phyloP scores from a whole-genome alignment of 2,329 filamentous ascomycete species.

The Nemania sp. region DNA sequence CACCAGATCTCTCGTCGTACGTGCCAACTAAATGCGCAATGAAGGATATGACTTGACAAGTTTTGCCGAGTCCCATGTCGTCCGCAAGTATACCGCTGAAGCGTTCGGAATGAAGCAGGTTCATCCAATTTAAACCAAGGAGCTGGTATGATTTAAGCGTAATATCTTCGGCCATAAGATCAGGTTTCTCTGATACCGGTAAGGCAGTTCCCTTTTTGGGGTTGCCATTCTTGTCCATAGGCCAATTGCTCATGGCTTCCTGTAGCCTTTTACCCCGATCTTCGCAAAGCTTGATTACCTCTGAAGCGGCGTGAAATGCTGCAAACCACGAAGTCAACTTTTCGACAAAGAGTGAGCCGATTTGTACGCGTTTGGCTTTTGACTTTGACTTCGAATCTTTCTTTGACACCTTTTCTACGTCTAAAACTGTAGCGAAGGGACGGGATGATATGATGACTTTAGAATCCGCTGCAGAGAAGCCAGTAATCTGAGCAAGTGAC shows the following conservation, averaged over 20 bases:
- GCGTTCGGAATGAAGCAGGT: constrained; percentile 80
- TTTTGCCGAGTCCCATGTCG: constrained; percentile 98
- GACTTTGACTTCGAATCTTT: constrained; percentile 51
- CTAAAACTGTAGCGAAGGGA: constrained; percentile 60
- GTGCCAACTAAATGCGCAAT: constrained; percentile 84
- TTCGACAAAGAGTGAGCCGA: constrained; percentile 52
- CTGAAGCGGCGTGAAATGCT: constrained; percentile 59
- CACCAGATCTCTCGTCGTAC: constrained; percentile 53
- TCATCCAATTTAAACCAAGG: constrained; percentile 94
- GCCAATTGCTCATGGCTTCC: constrained; percentile 47
- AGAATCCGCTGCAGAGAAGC: constrained; percentile 76
- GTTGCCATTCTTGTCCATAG: constrained; percentile 53
- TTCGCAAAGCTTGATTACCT: constrained; percentile 57
- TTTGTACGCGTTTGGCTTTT: constrained; percentile 44
- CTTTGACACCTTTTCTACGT: constrained; percentile 72
- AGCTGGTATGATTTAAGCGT: constrained; percentile 93
- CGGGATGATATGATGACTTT: constrained; percentile 58
- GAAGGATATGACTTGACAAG: constrained; percentile 94
- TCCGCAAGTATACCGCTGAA: constrained; percentile 94
- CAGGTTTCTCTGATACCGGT: constrained; percentile 73
- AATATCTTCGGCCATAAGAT: constrained; percentile 79
- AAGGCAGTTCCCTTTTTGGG: constrained; percentile 53
- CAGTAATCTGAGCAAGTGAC: constrained; percentile 85
- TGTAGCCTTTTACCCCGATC: constrained; percentile 56
- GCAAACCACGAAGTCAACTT: constrained; percentile 61